Evolutionary conservation across 257 asterid genomes (phyloP).

Genomic region (Solanum ahanhuiri): DNA sequence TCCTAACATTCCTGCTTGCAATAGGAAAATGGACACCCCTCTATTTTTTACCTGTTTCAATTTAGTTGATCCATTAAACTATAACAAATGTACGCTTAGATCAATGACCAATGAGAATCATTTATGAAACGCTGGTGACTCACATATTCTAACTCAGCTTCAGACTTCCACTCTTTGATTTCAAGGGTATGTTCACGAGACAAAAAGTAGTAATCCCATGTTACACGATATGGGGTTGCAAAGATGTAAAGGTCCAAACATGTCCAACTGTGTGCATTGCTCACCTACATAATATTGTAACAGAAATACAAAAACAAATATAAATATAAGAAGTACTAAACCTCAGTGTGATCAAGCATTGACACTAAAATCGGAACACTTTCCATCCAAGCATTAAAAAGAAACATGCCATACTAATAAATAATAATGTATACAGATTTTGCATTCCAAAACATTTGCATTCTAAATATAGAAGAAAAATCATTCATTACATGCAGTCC

Average conservation of each 20-base stretch:
- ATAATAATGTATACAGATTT: not conserved
- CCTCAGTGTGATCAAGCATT: not conserved
- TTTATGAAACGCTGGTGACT: conserved; percentile 15
- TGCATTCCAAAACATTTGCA: not conserved
- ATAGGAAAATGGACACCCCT: conserved; percentile 78
- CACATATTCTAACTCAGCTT: conserved; percentile 68
- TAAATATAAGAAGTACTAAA: not conserved
- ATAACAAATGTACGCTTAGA: not conserved
- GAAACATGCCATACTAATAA: not conserved
- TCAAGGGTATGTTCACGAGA: conserved; percentile 77
- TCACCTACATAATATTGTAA: conserved; percentile 31
- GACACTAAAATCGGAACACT: not conserved
- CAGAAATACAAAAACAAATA: not conserved
- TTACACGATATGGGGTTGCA: conserved; percentile 81
- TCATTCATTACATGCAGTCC: not conserved
- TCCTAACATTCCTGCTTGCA: conserved; percentile 81
- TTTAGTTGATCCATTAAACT: not conserved
- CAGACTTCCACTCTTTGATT: conserved; percentile 72
- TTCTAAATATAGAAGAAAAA: not conserved
- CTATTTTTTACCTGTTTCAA: conserved; percentile 44
- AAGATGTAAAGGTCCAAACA: conserved; percentile 83
- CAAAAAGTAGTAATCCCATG: conserved; percentile 75
- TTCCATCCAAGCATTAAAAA: not conserved
- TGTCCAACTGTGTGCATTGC: conserved; percentile 73
- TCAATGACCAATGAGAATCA: not conserved